These are phyloP conservation scores for Termitomyces sp. DNA, from an alignment of 768 basidiomycete genomes.

Conservation along the genomic window DNA sequence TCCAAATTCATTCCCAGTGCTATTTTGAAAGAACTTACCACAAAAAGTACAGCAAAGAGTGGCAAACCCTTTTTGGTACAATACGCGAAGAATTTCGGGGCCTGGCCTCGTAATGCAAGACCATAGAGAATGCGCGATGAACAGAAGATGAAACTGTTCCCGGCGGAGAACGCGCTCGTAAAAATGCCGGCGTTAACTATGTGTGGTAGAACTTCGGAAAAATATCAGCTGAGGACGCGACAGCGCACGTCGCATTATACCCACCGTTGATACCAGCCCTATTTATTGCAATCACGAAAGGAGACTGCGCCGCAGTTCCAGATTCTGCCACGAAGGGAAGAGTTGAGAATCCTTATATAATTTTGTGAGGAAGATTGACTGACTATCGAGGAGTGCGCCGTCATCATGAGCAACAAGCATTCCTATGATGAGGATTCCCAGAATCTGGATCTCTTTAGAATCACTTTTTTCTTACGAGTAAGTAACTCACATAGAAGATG, in stretches of 20 bases:
- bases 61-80: slow-evolving; percentile 50
- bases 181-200: slow-evolving; percentile 74
- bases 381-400: slow-evolving; percentile 39
- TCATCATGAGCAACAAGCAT: slow-evolving; percentile 78
- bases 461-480: background rate
- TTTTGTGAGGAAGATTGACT: background rate
- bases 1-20: too few species aligned
- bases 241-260: background rate
- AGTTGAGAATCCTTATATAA: background rate
- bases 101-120: slow-evolving; percentile 49
- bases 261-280: slow-evolving; percentile 66
- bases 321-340: slow-evolving; percentile 20
- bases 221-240: background rate
- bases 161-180: slow-evolving; percentile 70
- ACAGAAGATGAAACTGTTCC: slow-evolving; percentile 62
- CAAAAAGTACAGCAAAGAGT: slow-evolving; percentile 32
- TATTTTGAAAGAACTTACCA: slow-evolving; percentile 22
- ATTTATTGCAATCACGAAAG: slow-evolving; percentile 81
- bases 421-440: slow-evolving; percentile 71
- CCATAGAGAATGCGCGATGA: slow-evolving; percentile 51
- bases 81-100: slow-evolving; percentile 37
- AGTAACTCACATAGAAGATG: slow-evolving; percentile 60
- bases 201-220: slow-evolving; percentile 45
- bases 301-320: slow-evolving; percentile 73
- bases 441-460: slow-evolving; percentile 35